These are phyloP conservation scores for Ceratopteris richardii DNA, from an alignment of 75 land plant species.

Conservation along the genomic window DNA sequence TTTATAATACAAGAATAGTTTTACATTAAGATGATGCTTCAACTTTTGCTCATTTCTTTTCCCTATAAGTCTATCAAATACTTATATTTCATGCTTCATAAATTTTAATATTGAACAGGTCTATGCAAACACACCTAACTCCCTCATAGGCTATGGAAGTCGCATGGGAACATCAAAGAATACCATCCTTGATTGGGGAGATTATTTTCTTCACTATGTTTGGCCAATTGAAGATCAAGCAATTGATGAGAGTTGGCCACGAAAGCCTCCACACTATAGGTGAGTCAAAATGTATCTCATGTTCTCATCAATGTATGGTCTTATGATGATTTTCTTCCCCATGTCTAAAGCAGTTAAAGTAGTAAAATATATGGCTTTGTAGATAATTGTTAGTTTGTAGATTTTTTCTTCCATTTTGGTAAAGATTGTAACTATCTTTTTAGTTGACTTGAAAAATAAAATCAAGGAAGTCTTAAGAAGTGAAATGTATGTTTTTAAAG, in stretches of 20 bases:
- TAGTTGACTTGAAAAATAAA: no score
- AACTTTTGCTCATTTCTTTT: neutral
- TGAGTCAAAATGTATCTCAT: no score
- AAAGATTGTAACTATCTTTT: no score
- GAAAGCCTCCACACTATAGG: slow-evolving; percentile 40
- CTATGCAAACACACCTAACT: slow-evolving; percentile 44
- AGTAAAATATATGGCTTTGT: no score
- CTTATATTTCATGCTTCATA: neutral
- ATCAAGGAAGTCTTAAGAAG: no score
- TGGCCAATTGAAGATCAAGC: slow-evolving; percentile 22
- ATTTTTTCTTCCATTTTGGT: no score
- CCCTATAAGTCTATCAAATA: neutral
- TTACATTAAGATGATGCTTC: neutral
- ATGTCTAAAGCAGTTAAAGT: no score
- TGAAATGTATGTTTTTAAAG: no score
- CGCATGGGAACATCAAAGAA: slow-evolving; percentile 41
- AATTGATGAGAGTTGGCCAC: slow-evolving; percentile 48
- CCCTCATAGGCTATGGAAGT: slow-evolving; percentile 73
- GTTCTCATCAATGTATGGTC: no score
- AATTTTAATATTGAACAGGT: slow-evolving; percentile 4
- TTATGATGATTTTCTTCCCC: no score
- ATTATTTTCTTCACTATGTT: slow-evolving; percentile 52
- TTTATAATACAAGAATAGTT: no score
- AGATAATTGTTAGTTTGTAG: no score
- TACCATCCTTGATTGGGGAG: slow-evolving; percentile 47